Evolutionary conservation across 2,329 filamentous ascomycete genomes (phyloP).

Genomic region (Beauveria medogensis): DNA sequence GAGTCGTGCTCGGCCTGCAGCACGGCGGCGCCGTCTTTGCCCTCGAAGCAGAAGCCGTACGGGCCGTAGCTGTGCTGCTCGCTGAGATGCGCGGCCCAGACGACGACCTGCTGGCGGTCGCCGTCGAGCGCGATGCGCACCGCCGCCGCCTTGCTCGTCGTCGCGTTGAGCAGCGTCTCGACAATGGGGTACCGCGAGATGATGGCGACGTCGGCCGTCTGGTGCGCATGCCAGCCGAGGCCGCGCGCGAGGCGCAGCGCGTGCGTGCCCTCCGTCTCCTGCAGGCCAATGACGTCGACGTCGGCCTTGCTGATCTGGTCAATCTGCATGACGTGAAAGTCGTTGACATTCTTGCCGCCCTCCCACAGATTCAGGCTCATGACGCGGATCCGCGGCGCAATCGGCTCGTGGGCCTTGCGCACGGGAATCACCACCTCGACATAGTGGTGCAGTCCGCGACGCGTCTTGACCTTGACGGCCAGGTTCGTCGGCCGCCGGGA

Average conservation of each 20-base stretch:
- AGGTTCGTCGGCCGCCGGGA: slow-evolving; percentile 16
- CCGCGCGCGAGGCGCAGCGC: slow-evolving; percentile 26
- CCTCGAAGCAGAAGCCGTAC: slow-evolving; percentile 33
- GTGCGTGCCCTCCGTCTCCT: slow-evolving; percentile 26
- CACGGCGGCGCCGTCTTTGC: slow-evolving; percentile 23
- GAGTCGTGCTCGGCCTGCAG: slow-evolving; percentile 27
- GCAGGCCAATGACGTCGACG: slow-evolving; percentile 29
- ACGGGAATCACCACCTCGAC: slow-evolving; percentile 12
- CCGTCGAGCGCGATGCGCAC: slow-evolving; percentile 28
- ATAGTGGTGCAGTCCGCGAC: no score
- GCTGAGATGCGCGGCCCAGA: slow-evolving; percentile 29
- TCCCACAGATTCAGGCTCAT: slow-evolving; percentile 33
- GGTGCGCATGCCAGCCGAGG: slow-evolving; percentile 31
- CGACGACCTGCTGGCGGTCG: slow-evolving; percentile 21
- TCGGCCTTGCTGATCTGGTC: slow-evolving; percentile 22
- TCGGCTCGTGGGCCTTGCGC: slow-evolving; percentile 15
- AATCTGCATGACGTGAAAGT: slow-evolving; percentile 32
- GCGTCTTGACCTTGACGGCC: slow-evolving; percentile 19
- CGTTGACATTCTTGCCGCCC: slow-evolving; percentile 27
- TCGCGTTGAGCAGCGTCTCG: slow-evolving; percentile 18
- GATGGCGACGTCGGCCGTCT: slow-evolving; percentile 25
- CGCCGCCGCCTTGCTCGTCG: slow-evolving; percentile 22
- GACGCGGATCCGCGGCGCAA: slow-evolving; percentile 27
- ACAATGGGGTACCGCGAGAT: slow-evolving; percentile 32
- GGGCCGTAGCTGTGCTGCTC: slow-evolving; percentile 29